Evolutionary conservation across 1,284 basidiomycete genomes (phyloP), one percentile per base, ranked within the genome.

Genomic region (Cystobasidium slooffiae): DNA sequence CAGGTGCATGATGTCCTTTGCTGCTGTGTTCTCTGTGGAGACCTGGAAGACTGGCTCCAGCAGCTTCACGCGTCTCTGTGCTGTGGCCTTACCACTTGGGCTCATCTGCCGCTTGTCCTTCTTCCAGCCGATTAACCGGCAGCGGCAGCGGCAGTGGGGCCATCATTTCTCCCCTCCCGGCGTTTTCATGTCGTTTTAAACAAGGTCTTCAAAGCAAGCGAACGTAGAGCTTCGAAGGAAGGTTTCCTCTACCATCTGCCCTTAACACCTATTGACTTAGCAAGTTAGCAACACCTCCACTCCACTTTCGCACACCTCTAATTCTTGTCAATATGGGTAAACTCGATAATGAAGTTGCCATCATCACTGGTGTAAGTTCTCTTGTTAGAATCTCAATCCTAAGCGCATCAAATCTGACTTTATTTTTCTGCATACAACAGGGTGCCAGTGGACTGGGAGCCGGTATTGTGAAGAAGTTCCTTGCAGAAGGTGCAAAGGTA

Each of bases 401-500:
- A 31, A 6, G 39, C 6, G 9, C 66, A 37, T 39, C 24, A 18
- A 18, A 69, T 24, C 68, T 69, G 46, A 69, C 43, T 41, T 44
- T 20, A 31, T 20, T 20, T 20, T 39, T n/a, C 37, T 64, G 39
- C 18, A n/a, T 20, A 69, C 37, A 24, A 12, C 64, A 72, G 63
- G 69, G 69, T n/a, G 69, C 58, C 31, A 61, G 44, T n/a, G 63
- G 61, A 18, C 58, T 72, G 41, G 69, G 69, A 8, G 59, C 58
- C 12, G 58, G 59, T n/a, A 72, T 72, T 22, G 69, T 72, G 3
- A 62, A 44, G 31, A 72, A 64, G 59, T 72, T 72, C 43, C 37
- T 72, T 5, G 22, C 31, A 31, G 69, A 72, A 41, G 69, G 69
- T 12, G 69, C 69, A 14, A 72, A 72, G 41, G 69, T 72, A 41